phyloP scores from a whole-genome alignment of 495 filamentous ascomycete species.

The Tuber microsphaerosporum region DNA sequence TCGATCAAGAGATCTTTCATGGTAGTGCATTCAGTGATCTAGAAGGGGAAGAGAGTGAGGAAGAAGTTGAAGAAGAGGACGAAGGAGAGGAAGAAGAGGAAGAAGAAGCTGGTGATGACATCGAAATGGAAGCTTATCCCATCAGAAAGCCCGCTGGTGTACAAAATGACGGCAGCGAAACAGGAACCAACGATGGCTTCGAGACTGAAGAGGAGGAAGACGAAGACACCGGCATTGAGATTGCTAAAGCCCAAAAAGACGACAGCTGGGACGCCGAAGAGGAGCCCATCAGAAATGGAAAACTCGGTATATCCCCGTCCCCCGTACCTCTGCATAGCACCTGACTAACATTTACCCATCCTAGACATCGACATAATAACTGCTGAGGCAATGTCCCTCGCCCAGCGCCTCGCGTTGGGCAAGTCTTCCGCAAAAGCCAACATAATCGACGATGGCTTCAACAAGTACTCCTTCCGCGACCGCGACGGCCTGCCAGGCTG shows the following conservation, averaged over 20 bases:
- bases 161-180: conserved; percentile 42
- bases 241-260: conserved; percentile 52
- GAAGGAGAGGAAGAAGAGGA: conserved; percentile 53
- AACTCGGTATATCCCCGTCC: conserved; percentile 50
- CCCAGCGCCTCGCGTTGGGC: conserved; percentile 81
- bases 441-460: conserved; percentile 83
- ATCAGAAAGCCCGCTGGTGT: conserved; percentile 44
- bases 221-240: conserved; percentile 48
- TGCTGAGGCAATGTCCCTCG: conserved; percentile 97
- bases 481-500: conserved; percentile 90
- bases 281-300: conserved; percentile 61
- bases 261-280: conserved; percentile 61
- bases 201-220: conserved; percentile 45
- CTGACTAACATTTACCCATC: conserved; percentile 41
- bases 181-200: conserved; percentile 44
- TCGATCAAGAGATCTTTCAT: conserved; percentile 91
- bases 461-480: conserved; percentile 85
- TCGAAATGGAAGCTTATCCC: conserved; percentile 23
- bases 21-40: conserved; percentile 54
- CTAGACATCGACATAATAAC: conserved; percentile 96
- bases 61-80: conserved; percentile 49
- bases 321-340: background rate
- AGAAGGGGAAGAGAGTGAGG: conserved; percentile 48
- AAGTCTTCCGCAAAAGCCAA: conserved; percentile 63
- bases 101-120: conserved; percentile 46